Evolutionary conservation across 768 basidiomycete genomes (phyloP), one percentile per base, ranked within the genome.

Genomic region (Harrya chromipes): DNA sequence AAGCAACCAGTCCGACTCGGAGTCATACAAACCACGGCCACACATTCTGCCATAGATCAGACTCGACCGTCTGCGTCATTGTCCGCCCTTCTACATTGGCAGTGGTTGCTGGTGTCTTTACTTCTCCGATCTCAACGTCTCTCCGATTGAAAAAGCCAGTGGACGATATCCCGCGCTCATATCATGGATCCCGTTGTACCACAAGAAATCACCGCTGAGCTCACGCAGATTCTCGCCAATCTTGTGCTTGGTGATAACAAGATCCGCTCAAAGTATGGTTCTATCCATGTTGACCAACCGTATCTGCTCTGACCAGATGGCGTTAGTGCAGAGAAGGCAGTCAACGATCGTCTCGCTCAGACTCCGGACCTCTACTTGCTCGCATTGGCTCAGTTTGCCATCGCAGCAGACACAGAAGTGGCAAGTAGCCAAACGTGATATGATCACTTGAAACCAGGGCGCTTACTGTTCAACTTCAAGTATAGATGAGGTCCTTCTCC

Each of bases 191-290:
- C 68, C 34, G 66, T 69, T 51, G 68, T 68, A 34, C 66, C 85
- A 0, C 77, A 82, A 49, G 84, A 89, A 65, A 86, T 90, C 39
- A 83, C 84, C 7, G 70, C 74, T 12, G 87, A 90, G 60, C 77
- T 90, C 56, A 89, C 85, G 1, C 89, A 91, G 69, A 88, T 90
- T 52, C 80, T 92, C 36, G 85, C 87, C 11, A 91, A 92, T 68
- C 81, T 91, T 17, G 85, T 91, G 4, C 73, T 88, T 35, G 90
- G 87, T 5, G 88, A 92, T 66, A 92, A 92, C 68, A 81, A 84
- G 47, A 87, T 92, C 43, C 82, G 89, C 16, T 73, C 84, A 56
- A 85, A 77, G 88, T 87, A 59, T 19, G 48, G 9, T 48, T 43
- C 33, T 34, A 21, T 26, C 16, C 9, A 20, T 40, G 35, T 46